These are phyloP conservation scores for Lolium rigidum DNA, from an alignment of 176 grass and related monocot genomes.

Conservation along the genomic window DNA sequence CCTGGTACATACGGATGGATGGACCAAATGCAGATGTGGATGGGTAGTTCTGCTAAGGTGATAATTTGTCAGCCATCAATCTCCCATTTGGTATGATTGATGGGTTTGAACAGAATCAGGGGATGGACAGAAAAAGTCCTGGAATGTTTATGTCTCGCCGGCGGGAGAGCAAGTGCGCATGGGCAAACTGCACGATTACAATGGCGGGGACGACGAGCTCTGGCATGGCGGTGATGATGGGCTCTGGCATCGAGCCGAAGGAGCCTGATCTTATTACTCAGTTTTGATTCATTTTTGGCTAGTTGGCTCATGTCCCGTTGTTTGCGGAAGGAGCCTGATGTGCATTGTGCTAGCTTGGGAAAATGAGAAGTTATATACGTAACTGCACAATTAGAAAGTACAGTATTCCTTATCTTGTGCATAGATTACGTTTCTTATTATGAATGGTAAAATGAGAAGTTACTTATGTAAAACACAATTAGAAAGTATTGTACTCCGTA, in stretches of 20 bases:
- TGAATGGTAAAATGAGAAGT: neutral
- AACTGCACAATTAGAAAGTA: no score
- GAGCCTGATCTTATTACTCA: no score
- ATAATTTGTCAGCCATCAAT: neutral
- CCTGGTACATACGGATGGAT: no score
- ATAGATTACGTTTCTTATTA: neutral
- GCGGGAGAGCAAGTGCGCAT: neutral
- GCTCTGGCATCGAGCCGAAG: no score
- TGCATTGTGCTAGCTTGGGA: no score
- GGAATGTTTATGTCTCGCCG: neutral
- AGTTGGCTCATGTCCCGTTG: no score
- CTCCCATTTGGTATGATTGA: neutral
- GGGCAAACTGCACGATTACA: no score
- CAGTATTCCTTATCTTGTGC: neutral
- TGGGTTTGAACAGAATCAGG: neutral
- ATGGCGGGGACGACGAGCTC: neutral
- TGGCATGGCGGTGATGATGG: no score
- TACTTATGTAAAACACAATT: neutral
- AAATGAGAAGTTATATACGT: no score
- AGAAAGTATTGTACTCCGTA: no score
- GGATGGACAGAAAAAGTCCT: neutral
- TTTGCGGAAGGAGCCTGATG: no score
- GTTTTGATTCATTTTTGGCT: no score
- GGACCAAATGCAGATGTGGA: neutral
- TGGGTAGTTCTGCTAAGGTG: neutral